Evolutionary conservation across 768 basidiomycete species (phyloP), one percentile per base, ranked within the genome.

Genomic region (Panaeolus cyanescens): DNA sequence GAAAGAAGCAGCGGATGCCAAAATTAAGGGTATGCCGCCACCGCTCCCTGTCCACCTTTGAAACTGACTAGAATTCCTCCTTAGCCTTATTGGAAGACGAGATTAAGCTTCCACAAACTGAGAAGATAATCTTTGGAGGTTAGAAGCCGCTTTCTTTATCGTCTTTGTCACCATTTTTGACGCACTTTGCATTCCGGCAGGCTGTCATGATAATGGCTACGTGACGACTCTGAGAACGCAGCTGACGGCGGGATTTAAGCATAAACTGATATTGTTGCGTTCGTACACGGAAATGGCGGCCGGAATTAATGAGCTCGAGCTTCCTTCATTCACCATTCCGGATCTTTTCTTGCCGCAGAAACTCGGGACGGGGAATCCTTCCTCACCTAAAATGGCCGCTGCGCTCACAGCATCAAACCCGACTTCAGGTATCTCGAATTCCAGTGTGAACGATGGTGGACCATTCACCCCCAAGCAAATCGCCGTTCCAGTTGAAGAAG

Each of bases 151-250:
- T 67, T 71, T 64, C 37, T 22, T 20, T 9, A 22, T 39, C 36
- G 34, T 28, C 32, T 61, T 56, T 53, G 19, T 36, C 28, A 30
- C 59, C 19, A 61, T 60, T 28, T 55, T 60, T 9, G 58, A 8
- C 22, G 36, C 8, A 20, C 64, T n/a, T 32, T 57, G 17, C 40
- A 7, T 32, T 54, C 58, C 32, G 31, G 42, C 64, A 90, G 88
- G 88, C 63, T 87, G 85, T 67, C 90, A 91, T 70, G 89, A 91
- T 74, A 85, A 85, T 74, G 89, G 90, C 65, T 91, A 91, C 74
- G 80, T 83, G 55, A 81, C 84, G 25, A 80, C 78, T 60, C 81
- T 91, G 57, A 82, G 83, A 53, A 85, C 87, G 19, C 82, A 87
- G 55, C 83, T 88, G 57, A 89, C 89, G 42, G 82, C 84, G 31